Conservation (phyloP, 208 protist genomes). For the Crithidia brevicula region DNA sequence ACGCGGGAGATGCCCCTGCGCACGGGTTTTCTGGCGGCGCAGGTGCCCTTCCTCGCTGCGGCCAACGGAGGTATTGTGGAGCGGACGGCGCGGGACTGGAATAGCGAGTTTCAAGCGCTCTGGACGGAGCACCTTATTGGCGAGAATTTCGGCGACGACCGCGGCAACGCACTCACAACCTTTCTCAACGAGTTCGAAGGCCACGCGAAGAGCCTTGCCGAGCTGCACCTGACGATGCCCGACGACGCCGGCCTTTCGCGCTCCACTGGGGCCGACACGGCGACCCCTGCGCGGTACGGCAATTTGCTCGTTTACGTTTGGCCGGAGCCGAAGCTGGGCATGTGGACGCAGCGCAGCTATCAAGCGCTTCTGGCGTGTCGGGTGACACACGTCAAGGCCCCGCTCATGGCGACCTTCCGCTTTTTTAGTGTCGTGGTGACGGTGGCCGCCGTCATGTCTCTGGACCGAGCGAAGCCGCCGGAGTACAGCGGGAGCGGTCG, state of each 20-base stretch:
- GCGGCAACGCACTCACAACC: conserved; percentile 15
- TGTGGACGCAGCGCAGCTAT: conserved; percentile 64
- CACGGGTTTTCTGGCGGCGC: conserved; percentile 29
- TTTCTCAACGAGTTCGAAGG: conserved; percentile 52
- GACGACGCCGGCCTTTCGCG: neutral
- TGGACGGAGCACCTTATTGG: conserved; percentile 32
- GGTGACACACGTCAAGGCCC: conserved; percentile 36
- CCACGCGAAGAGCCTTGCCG: conserved; percentile 38
- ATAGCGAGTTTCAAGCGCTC: conserved; percentile 56
- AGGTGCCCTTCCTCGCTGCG: conserved; percentile 37
- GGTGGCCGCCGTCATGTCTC: conserved; percentile 49
- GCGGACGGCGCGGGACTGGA: conserved; percentile 52
- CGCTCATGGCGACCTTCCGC: conserved; percentile 64
- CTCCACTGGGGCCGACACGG: neutral
- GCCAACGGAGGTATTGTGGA: conserved; percentile 31
- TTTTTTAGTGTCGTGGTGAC: conserved; percentile 54
- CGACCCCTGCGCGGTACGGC: conserved; percentile 41
- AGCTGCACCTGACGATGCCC: conserved; percentile 14
- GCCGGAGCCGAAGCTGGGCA: conserved; percentile 46
- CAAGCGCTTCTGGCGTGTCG: conserved; percentile 38
- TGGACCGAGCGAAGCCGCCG: conserved; percentile 33
- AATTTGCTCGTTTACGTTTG: conserved; percentile 62
- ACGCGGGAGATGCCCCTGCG: neutral
- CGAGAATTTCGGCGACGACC: conserved; percentile 14
- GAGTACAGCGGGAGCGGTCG: conserved; percentile 44